Evolutionary conservation across 2,329 filamentous ascomycete genomes (phyloP), one percentile per base, ranked within the genome.

Genomic region (Fusarium begoniae): DNA sequence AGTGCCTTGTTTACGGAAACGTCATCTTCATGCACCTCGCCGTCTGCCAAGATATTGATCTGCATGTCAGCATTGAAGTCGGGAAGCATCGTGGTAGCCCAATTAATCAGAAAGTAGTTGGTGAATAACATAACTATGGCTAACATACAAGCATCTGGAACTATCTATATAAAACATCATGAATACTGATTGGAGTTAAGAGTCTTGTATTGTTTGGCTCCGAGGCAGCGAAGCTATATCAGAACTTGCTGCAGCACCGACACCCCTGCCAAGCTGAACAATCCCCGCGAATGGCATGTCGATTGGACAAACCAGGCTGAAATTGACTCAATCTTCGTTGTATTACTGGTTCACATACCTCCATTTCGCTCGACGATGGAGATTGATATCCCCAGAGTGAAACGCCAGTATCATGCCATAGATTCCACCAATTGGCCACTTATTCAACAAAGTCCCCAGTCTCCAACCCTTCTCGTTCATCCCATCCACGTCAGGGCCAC

Each of bases 401-500:
- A 63, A 60, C 2, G 77, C 77, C 0, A 74, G 41, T 8, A 68
- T 20, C 77, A 78, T 79, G 6, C 76, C 77, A 8, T 74, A 77
- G 0, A 79, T 20, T 0, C 75, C 77, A 10, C 77, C 72, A 13
- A 77, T 22, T 0, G 70, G 76, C 76, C 77, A 79, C 7, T 20
- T 72, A 20, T 54, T 62, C 22, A 72, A 9, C 37, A 69, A 44
- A 0, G 43, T 32, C 12, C 26, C 22, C 0, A 55, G 1, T 1
- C 6, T n/a, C 58, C 64, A 69, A 5, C 63, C 40, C 4, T 53
- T 26, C 0, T 38, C 6, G 0, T 22, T 20, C 2, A 53, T 28
- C 12, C n/a, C 45, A 71, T 61, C 80, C 76, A 1, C 18, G 18
- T 24, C 48, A 11, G 82, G 79, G 56, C 84, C 83, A 15, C 88